A percentile compares a stretch with the other conserved stretches of the same genome.
phyloP scores from a whole-genome alignment of 78 protist genomes.

The Pigoraptor vietnamica region DNA sequence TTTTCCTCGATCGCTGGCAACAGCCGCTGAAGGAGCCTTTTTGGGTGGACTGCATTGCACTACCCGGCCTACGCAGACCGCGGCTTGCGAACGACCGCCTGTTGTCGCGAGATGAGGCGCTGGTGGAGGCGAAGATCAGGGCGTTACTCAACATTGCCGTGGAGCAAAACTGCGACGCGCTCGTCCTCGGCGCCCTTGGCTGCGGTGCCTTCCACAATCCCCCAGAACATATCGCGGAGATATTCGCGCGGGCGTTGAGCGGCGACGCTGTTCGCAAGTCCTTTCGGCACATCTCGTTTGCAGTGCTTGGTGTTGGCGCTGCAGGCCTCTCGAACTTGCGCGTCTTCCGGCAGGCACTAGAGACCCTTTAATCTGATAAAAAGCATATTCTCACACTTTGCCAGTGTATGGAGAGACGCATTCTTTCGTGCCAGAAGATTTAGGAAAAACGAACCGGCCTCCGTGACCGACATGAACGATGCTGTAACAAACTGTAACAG shows the following conservation, averaged over 20 bases:
- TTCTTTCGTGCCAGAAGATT: no score
- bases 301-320: background rate
- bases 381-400: no score
- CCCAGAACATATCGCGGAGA: background rate
- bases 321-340: background rate
- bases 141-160: background rate
- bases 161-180: background rate
- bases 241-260: background rate
- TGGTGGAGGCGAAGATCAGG: background rate
- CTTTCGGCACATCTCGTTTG: background rate
- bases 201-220: background rate
- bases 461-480: no score
- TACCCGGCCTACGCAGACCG: background rate
- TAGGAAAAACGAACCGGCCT: no score
- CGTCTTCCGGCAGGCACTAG: background rate
- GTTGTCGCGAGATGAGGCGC: background rate
- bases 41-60: background rate
- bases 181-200: background rate
- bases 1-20: background rate
- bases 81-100: background rate
- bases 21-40: background rate
- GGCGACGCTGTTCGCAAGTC: background rate
- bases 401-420: no score
- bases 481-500: no score
- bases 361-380: no score